Percentiles rank a stretch among this genome's conserved stretches.
phyloP scores from a whole-genome alignment of 441 rosid genomes.

The Bruguiera hainesii region DNA sequence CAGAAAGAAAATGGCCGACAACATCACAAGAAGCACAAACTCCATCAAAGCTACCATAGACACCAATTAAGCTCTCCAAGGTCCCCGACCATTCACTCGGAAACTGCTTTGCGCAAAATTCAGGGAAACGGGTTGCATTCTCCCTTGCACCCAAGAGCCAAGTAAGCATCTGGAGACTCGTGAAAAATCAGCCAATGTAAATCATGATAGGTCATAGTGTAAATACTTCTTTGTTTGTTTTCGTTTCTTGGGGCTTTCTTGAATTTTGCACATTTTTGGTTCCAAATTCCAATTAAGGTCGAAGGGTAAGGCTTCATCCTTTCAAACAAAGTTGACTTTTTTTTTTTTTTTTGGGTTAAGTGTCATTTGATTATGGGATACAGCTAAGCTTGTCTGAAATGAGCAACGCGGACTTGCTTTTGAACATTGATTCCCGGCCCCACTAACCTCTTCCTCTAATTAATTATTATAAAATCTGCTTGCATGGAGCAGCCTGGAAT shows the following conservation, averaged over 20 bases:
- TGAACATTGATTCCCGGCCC: too few relatives aligned
- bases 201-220: background rate
- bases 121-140: slow-evolving; percentile 40
- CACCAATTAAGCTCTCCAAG: slow-evolving; percentile 28
- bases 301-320: too few relatives aligned
- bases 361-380: too few relatives aligned
- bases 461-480: too few relatives aligned
- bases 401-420: background rate
- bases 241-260: background rate
- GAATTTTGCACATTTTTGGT: too few relatives aligned
- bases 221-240: slow-evolving; percentile 1
- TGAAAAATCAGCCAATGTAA: slow-evolving; percentile 7
- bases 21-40: slow-evolving; percentile 32
- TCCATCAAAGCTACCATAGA: slow-evolving; percentile 21
- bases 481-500: too few relatives aligned
- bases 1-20: slow-evolving; percentile 31
- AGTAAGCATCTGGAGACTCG: slow-evolving; percentile 20
- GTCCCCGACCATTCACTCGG: slow-evolving; percentile 32
- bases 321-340: too few relatives aligned
- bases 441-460: too few relatives aligned
- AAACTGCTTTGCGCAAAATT: slow-evolving; percentile 27
- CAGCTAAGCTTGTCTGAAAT: slow-evolving; percentile 31
- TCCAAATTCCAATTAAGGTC: too few relatives aligned
- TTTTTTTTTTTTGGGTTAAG: too few relatives aligned
- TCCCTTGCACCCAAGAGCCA: slow-evolving; percentile 41